Evolutionary conservation across 2,329 filamentous ascomycete species (phyloP).

Genomic region (Penicillium sp.): DNA sequence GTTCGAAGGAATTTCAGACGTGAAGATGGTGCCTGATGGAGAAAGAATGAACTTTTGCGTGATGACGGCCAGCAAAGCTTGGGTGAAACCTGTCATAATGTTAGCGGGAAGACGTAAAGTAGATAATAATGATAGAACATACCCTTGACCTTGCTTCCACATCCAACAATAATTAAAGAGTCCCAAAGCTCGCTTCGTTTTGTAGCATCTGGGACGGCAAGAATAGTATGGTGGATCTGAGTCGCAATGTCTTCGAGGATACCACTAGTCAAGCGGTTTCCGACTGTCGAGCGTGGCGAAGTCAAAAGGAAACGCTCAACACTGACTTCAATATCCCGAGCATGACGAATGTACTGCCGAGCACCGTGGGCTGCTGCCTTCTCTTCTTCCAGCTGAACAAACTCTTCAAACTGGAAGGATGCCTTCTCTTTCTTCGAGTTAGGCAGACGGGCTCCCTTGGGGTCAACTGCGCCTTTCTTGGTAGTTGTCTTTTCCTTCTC

Average conservation of each 20-base stretch:
- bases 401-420: slow-evolving; percentile 62
- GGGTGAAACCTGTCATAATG: slow-evolving; percentile 69
- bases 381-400: slow-evolving; percentile 54
- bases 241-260: slow-evolving; percentile 82
- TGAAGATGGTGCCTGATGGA: slow-evolving; percentile 94
- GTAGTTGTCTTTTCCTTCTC: slow-evolving; percentile 60
- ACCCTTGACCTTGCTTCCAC: slow-evolving; percentile 69
- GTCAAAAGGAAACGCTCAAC: slow-evolving; percentile 61
- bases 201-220: slow-evolving; percentile 77
- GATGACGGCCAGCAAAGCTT: slow-evolving; percentile 79
- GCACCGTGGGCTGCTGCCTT: slow-evolving; percentile 50
- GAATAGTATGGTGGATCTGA: slow-evolving; percentile 78
- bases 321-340: slow-evolving; percentile 61
- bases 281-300: slow-evolving; percentile 40
- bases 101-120: slow-evolving; percentile 7
- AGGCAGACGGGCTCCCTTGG: slow-evolving; percentile 53
- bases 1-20: slow-evolving; percentile 91
- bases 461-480: slow-evolving; percentile 53
- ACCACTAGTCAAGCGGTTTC: slow-evolving; percentile 50
- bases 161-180: slow-evolving; percentile 85
- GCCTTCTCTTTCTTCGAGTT: slow-evolving; percentile 61
- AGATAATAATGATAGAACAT: slow-evolving; percentile 12
- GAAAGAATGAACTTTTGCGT: slow-evolving; percentile 83
- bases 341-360: slow-evolving; percentile 54
- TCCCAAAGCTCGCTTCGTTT: slow-evolving; percentile 90